Percentiles rank a stretch among this genome's conserved stretches.
phyloP scores from a whole-genome alignment of 2,329 filamentous ascomycete genomes.

The Fonsecaea multimorphosa region DNA sequence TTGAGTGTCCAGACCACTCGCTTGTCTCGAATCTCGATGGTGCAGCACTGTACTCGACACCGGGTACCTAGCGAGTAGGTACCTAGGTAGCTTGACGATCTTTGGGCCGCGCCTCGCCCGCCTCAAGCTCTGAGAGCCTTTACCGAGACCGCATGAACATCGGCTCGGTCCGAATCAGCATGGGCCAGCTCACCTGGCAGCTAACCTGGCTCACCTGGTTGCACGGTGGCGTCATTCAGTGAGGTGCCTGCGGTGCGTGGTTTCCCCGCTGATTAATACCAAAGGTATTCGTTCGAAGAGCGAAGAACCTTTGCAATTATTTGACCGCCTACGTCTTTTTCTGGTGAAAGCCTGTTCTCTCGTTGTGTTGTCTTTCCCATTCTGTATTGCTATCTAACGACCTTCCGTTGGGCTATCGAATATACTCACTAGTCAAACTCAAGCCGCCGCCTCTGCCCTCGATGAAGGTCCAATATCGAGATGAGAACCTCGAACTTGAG shows the following conservation, averaged over 20 bases:
- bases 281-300: constrained; percentile 11
- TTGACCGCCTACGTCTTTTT: neutral
- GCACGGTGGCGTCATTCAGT: constrained; percentile 10
- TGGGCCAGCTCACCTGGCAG: neutral
- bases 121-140: neutral
- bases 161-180: constrained; percentile 4
- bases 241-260: constrained; percentile 4
- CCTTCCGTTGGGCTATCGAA: neutral
- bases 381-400: neutral
- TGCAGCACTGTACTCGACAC: too few relatives aligned
- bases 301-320: neutral
- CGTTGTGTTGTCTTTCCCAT: neutral
- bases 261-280: constrained; percentile 17
- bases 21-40: too few relatives aligned
- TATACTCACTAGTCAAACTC: neutral
- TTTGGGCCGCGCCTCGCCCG: neutral
- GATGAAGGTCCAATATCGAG: constrained; percentile 63
- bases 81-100: neutral
- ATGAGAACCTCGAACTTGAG: constrained; percentile 55
- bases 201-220: too few relatives aligned
- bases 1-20: too few relatives aligned
- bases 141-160: neutral
- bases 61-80: too few relatives aligned
- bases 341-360: neutral
- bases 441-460: constrained; percentile 21